Percentiles rank a stretch among this genome's conserved stretches.
Evolutionary conservation across 345 rosid species (phyloP).

Genomic region (Gossypium turneri): DNA sequence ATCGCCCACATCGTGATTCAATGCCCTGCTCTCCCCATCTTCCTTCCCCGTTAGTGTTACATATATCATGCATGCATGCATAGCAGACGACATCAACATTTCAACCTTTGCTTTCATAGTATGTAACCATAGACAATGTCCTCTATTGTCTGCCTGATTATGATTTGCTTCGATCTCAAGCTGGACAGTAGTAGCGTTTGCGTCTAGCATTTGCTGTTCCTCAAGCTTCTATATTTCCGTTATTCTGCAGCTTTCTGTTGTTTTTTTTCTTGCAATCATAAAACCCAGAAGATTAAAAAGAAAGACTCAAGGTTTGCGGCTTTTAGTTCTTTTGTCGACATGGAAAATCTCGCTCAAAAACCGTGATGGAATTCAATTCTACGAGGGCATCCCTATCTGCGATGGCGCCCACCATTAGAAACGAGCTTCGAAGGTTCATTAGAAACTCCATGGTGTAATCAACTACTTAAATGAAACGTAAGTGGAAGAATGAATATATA

Average conservation of each 20-base stretch:
- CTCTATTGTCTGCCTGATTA: neutral
- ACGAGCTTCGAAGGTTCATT: too few species aligned
- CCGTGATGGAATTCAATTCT: neutral
- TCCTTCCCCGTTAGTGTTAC: neutral
- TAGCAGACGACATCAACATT: neutral
- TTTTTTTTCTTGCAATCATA: neutral
- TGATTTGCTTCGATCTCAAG: neutral
- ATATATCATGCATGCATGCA: neutral
- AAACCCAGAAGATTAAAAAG: neutral
- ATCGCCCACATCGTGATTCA: neutral
- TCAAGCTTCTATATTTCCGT: neutral
- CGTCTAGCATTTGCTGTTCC: neutral
- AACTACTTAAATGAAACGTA: neutral
- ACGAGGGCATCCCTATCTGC: neutral
- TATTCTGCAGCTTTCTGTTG: neutral
- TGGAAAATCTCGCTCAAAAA: neutral
- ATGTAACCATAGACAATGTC: neutral
- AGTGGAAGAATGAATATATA: neutral
- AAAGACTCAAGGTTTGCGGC: neutral
- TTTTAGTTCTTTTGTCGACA: too few species aligned
- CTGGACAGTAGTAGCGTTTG: neutral
- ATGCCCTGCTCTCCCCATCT: neutral
- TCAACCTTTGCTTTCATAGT: slow-evolving; percentile 1
- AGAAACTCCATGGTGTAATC: neutral
- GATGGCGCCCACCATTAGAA: neutral